Conservation (phyloP, 2,329 filamentous ascomycete species). For the Colletotrichum liriopes region DNA sequence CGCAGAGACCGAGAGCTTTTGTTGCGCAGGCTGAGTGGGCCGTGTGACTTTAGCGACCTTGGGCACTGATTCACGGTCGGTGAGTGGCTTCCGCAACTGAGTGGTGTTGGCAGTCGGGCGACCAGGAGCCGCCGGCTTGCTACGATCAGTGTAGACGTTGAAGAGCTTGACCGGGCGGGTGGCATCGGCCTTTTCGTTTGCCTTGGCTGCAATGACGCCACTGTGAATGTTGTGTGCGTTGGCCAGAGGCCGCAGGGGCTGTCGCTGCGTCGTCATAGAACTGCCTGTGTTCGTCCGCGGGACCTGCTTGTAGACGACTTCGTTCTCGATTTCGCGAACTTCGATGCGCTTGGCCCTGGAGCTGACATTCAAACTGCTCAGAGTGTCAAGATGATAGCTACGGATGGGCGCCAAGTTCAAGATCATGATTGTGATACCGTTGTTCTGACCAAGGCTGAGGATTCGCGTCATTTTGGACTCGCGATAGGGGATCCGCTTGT, state of each 20-base stretch:
- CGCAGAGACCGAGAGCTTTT: conserved; percentile 70
- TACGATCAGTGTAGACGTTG: conserved; percentile 86
- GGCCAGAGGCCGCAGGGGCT: conserved; percentile 84
- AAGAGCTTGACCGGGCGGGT: conserved; percentile 87
- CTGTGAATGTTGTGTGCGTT: conserved; percentile 82
- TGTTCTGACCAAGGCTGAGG: conserved; percentile 91
- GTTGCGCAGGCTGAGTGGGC: conserved; percentile 45
- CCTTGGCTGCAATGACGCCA: conserved; percentile 66
- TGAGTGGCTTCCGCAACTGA: conserved; percentile 61
- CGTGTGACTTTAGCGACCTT: conserved; percentile 67
- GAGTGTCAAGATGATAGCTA: conserved; percentile 92
- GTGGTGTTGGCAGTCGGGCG: conserved; percentile 54
- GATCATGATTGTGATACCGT: conserved; percentile 96
- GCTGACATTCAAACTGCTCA: conserved; percentile 95
- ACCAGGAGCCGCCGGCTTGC: conserved; percentile 59
- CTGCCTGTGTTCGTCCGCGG: conserved; percentile 66
- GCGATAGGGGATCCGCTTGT: conserved; percentile 88
- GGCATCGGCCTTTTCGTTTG: conserved; percentile 61
- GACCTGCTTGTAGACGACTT: conserved; percentile 87
- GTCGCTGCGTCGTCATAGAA: conserved; percentile 69
- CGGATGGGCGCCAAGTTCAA: conserved; percentile 92
- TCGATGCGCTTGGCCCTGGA: conserved; percentile 97
- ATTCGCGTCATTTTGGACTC: conserved; percentile 99
- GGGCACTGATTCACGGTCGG: conserved; percentile 56
- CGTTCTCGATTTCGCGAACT: conserved; percentile 94